Evolutionary conservation across 306 rosid genomes (phyloP), one percentile per base, ranked within the genome.

Genomic region (Dryas octopetala): DNA sequence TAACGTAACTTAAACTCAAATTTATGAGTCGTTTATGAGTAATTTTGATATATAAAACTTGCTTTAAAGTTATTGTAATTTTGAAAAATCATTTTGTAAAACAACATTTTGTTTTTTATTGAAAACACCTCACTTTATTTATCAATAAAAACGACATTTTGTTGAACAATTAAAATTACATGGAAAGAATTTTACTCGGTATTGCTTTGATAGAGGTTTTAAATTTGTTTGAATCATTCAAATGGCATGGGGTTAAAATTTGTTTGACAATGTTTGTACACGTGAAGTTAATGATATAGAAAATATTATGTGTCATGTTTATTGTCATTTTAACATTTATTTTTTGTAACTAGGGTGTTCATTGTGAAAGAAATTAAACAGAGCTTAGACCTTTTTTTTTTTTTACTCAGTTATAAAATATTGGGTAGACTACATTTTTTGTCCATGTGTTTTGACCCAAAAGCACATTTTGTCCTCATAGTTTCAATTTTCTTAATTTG

Each of bases 381-480:
- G 38, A 32, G 38, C 38, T 32, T 32, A 0, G 38, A 32, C 0
- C 1, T 1, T 32, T 32, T 23, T 4, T 59, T 12, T 51, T 4
- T 12, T 4, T 3, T 4, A 51, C 14, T 51, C 55, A 11, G 10
- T 14, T 51, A 11, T 13, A 14, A 51, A 12, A 13, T 32, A 32
- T 32, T 0, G 0, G 23, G 23, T 23, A 23, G 23, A 23, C 1
- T 23, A 23, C 23, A 23, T 23, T 23, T 23, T 23, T 23, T 23
- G 0, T 23, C 1, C 23, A 0, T 23, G 23, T 23, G 23, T 23
- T 23, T 23, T 23, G 23, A 23, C 23, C 23, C 23, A 23, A 23
- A 23, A 23, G 0, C 1, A 23, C 0, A 23, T 23, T 23, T 23
- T 0, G 23, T 23, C 1, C 0, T 23, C 23, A 0, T 23, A 0